Base-by-base conservation (phyloP, 1,284 basidiomycete species). In the Ganoderma resinaceum region DNA sequence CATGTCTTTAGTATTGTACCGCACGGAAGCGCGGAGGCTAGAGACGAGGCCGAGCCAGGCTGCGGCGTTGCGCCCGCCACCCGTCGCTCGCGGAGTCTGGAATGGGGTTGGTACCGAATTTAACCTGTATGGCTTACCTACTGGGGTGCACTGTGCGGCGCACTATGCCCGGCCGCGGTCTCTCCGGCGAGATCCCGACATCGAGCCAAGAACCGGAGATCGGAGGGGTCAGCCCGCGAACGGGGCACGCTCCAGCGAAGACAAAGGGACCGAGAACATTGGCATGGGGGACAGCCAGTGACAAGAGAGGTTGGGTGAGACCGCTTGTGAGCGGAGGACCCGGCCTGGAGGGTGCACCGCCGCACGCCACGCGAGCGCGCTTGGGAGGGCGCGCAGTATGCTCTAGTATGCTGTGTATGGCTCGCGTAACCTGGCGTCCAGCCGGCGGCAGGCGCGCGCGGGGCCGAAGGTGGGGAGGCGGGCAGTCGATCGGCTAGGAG, bases 311-410 rank as follows among this genome's bases (percentile, higher is more conserved):
- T 26, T 26, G 4, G 46, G 23, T 46, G 43, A n/a, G 43, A 46
- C 43, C 43, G 43, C 43, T 46, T 33, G 16, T 33, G 29, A 53
- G 52, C 14, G 4, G 23, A 12, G 52, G 31, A 20, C n/a, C 20
- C 20, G 42, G 26, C n/a, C 14, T 53, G 52, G 52, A 23, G 26
- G 52, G 52, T 55, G 52, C 52, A 55, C 26, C 55, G 55, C 55
- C 55, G 55, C 55, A 58, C 31, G 33, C 31, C 55, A 58, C 55
- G 55, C 55, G 55, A 58, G 33, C 33, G 33, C 29, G 53, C 55
- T 20, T 58, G 55, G 3, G 20, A 23, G 33, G 55, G 20, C 16
- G 29, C 55, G 55, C 55, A 33, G 55, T 12, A 58, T 35, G 55
- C 55, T 35, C 33, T 58, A 33, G 55, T 12, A 58, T 35, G 55